Percentiles rank a stretch among this genome's conserved stretches.
These are phyloP conservation scores for Verticillium nubilum DNA, from an alignment of 2,329 filamentous ascomycete genomes.

Conservation along the genomic window DNA sequence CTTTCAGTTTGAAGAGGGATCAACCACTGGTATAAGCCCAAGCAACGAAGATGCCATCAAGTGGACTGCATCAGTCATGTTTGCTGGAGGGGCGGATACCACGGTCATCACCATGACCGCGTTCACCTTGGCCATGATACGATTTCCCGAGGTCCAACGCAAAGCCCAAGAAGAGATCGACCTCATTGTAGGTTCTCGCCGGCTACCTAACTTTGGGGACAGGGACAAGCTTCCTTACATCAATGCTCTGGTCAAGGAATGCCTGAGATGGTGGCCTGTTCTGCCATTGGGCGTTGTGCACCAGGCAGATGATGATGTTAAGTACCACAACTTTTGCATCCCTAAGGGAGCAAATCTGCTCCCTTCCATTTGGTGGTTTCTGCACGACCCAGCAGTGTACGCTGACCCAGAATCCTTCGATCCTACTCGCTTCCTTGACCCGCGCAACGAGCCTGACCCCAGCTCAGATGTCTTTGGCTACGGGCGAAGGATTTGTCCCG, in stretches of 20 bases:
- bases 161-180: conserved; percentile 20
- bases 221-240: conserved; percentile 22
- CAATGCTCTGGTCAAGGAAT: conserved; percentile 23
- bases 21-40: conserved; percentile 1
- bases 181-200: conserved; percentile 18
- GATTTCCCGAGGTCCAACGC: conserved; percentile 16
- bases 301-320: conserved; percentile 20
- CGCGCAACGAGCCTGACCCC: conserved; percentile 23
- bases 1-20: conserved; percentile 5
- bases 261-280: conserved; percentile 23
- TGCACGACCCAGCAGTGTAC: conserved; percentile 61
- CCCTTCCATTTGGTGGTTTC: conserved; percentile 35
- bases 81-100: conserved; percentile 23
- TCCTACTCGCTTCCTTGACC: conserved; percentile 24
- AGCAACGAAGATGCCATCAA: conserved; percentile 18
- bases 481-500: conserved; percentile 33
- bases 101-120: conserved; percentile 16
- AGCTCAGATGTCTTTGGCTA: conserved; percentile 27
- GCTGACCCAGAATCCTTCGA: conserved; percentile 29
- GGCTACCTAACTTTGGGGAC: conserved; percentile 21
- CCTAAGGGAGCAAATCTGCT: conserved; percentile 9
- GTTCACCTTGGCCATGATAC: conserved; percentile 17
- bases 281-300: conserved; percentile 31
- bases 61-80: conserved; percentile 18
- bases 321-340: conserved; percentile 5